Conservation (phyloP, 495 filamentous ascomycete species). For the Podospora pseudopauciseta region DNA sequence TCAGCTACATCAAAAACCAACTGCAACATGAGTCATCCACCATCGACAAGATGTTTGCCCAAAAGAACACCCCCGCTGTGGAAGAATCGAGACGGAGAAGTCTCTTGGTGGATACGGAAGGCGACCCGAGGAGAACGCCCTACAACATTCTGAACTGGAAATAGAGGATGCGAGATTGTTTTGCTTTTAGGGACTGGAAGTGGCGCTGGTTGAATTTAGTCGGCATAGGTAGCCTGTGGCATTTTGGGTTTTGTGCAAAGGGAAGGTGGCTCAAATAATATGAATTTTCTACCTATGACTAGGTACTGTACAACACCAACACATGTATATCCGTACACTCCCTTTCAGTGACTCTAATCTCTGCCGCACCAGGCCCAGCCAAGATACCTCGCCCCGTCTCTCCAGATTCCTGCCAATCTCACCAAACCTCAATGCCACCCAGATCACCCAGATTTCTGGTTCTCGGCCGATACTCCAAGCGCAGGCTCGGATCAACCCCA, state of each 20-base stretch:
- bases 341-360: too few species aligned
- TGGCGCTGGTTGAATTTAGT: not conserved
- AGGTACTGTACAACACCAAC: too few species aligned
- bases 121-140: not conserved
- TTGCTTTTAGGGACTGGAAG: not conserved
- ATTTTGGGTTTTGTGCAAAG: too few species aligned
- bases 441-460: slow-evolving; percentile 7
- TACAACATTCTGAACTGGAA: slow-evolving; percentile 11
- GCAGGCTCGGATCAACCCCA: slow-evolving; percentile 14
- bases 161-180: not conserved
- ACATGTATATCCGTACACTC: too few species aligned
- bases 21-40: not conserved
- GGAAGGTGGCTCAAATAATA: too few species aligned
- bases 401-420: not conserved
- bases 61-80: not conserved
- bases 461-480: slow-evolving; percentile 17
- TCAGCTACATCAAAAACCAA: not conserved
- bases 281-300: too few species aligned
- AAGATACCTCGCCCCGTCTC: too few species aligned
- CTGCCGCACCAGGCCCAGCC: too few species aligned
- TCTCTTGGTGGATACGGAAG: slow-evolving; percentile 5
- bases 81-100: not conserved
- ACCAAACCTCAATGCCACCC: not conserved
- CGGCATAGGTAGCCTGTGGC: too few species aligned
- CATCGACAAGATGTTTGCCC: slow-evolving; percentile 6